Evolutionary conservation across 257 asterid species (phyloP).

Genomic region (Solanum sejunctum): DNA sequence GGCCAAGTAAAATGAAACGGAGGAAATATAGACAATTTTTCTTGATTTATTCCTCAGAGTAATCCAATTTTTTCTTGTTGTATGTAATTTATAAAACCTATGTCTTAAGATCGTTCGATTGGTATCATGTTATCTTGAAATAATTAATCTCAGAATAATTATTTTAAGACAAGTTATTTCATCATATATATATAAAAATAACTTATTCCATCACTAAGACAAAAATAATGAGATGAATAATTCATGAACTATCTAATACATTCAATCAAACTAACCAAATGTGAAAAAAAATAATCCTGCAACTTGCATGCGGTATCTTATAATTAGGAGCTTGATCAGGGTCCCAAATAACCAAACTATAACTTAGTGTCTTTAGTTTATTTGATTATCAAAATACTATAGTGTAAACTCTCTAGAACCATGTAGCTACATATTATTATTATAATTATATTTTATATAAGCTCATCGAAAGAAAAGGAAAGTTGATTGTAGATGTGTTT

Average conservation of each 20-base stretch:
- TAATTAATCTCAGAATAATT: no score
- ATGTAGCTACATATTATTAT: not conserved
- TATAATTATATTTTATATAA: not conserved
- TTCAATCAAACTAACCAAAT: no score
- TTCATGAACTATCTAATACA: no score
- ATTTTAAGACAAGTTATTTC: no score
- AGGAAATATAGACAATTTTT: not conserved
- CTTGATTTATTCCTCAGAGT: not conserved
- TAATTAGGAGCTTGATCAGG: not conserved
- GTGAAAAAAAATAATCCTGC: not conserved
- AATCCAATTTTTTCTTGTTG: not conserved
- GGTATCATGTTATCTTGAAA: no score
- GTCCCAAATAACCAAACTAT: not conserved
- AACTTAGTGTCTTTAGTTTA: not conserved
- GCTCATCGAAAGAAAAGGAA: no score
- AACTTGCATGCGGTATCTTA: not conserved
- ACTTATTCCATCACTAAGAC: no score
- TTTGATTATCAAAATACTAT: not conserved
- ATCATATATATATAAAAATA: no score
- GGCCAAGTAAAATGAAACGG: not conserved
- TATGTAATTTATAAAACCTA: not conserved
- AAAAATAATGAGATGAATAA: no score
- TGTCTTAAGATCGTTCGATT: not conserved
- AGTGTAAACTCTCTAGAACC: not conserved
- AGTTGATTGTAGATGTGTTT: no score